A percentile compares a stretch with the other conserved stretches of the same genome.
phyloP scores from a whole-genome alignment of 306 rosid genomes.

The Pachyrhizus erosus region DNA sequence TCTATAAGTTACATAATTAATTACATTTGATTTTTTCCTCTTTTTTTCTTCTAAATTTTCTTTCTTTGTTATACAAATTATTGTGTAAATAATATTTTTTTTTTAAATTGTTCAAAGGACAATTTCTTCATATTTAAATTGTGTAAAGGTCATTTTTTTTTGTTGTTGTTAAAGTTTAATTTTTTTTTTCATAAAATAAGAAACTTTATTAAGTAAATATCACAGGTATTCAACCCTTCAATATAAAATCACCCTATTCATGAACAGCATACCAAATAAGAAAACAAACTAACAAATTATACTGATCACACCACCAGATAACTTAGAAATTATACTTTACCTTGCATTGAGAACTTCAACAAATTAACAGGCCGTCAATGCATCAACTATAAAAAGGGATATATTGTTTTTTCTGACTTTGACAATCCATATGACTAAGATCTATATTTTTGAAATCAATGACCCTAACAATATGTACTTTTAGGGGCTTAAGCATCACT shows the following conservation, averaged over 20 bases:
- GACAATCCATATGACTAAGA: background rate
- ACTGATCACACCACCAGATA: background rate
- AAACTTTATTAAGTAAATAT: background rate
- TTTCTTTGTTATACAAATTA: too few relatives aligned
- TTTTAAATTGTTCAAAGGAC: too few relatives aligned
- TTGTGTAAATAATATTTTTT: too few relatives aligned
- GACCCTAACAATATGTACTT: background rate
- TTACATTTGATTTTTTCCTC: too few relatives aligned
- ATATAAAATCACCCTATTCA: background rate
- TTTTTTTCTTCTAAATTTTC: too few relatives aligned
- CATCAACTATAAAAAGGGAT: background rate
- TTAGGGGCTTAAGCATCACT: too few relatives aligned
- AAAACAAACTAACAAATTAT: background rate
- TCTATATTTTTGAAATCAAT: background rate
- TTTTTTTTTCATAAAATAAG: background rate
- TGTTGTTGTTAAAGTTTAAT: background rate
- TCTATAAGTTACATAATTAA: too few relatives aligned
- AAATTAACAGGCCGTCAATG: background rate
- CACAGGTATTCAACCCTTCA: background rate
- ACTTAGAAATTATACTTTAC: background rate
- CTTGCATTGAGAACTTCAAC: background rate
- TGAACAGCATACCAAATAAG: background rate
- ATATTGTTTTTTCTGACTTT: background rate
- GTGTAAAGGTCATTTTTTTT: background rate
- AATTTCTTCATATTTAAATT: background rate